These are phyloP conservation scores for Colletotrichum incanum DNA, from an alignment of 2,329 filamentous ascomycete species.

Conservation along the genomic window DNA sequence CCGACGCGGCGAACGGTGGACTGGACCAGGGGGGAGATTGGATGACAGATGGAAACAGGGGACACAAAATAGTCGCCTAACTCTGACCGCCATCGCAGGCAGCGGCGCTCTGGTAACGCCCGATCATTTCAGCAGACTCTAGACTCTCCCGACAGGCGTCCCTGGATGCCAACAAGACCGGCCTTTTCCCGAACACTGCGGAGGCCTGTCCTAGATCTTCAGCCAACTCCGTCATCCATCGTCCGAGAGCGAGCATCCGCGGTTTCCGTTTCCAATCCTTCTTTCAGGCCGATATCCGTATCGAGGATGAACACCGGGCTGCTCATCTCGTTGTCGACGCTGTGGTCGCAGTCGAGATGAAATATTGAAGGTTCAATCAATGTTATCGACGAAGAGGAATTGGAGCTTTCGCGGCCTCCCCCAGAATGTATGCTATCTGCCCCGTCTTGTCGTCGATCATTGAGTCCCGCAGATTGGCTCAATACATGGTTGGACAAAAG, in stretches of 20 bases:
- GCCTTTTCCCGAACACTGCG: not conserved
- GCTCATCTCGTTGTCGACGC: slow-evolving; percentile 15
- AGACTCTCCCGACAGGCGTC: not conserved
- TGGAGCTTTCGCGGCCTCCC: slow-evolving; percentile 27
- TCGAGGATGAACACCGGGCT: not conserved
- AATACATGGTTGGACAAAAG: slow-evolving; percentile 25
- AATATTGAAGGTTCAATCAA: slow-evolving; percentile 24
- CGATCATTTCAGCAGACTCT: slow-evolving; percentile 10
- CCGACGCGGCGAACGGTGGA: slow-evolving; percentile 6
- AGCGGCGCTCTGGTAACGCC: slow-evolving; percentile 17
- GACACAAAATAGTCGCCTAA: slow-evolving; percentile 1
- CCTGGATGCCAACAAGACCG: slow-evolving; percentile 1
- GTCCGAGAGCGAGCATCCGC: slow-evolving; percentile 5
- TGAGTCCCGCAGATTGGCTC: slow-evolving; percentile 38
- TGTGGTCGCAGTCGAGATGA: slow-evolving; percentile 28
- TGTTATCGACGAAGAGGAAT: not conserved
- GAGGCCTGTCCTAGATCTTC: not conserved
- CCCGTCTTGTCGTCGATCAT: slow-evolving; percentile 39
- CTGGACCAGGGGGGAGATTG: not conserved
- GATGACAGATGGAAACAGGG: slow-evolving; percentile 6
- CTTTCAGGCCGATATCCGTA: slow-evolving; percentile 6
- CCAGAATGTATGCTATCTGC: slow-evolving; percentile 28
- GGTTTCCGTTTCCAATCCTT: not conserved
- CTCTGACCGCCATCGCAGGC: slow-evolving; percentile 12
- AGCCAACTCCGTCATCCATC: not conserved